Evolutionary conservation across 1,284 basidiomycete species (phyloP), one percentile per base, ranked within the genome.

Genomic region (Kwoniella shivajii): DNA sequence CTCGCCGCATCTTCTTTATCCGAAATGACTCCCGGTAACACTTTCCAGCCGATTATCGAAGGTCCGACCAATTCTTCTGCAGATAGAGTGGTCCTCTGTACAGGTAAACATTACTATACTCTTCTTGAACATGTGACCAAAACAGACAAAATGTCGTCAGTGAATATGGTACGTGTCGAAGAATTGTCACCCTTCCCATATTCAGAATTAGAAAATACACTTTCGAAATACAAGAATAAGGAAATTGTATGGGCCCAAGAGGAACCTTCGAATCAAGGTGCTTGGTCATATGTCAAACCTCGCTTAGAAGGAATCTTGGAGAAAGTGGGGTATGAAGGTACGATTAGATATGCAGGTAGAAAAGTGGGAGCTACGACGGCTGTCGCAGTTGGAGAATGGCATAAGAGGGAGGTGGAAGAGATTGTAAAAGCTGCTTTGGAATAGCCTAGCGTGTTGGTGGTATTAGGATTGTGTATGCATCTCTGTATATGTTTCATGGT

Each of bases 181-280:
- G 91, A 93, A 71, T 80, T 94, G 4, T 84, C 86, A 10, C 91
- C 91, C 0, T 93, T 94, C 84, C 90, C 92, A 0, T 90, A 88
- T 71, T 59, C 72, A 0, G 77, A 78, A 24, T 77, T 92, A 0
- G 69, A 74, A 5, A 67, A 79, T 2, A 79, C 80, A 0, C 75
- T 93, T 26, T 54, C 65, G 41, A 65, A 72, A 1, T 89, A 89
- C 65, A 68, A 13, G 80, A 34, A 18, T 18, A 47, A 71, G 4
- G 62, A 84, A 48, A 59, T 84, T 14, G 34, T 74, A 10, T 93
- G 88, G 85, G 80, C 89, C 16, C 91, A 94, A 73, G 92, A 94
- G 69, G 91, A 94, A 69, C 86, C 91, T 4, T 84, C 80, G 67
- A 94, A 94, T 70, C 90, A 93, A 74, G 91, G 91, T 1, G 84